Conservation (phyloP, 73 alveolate genomes). For the Paramecium sexaurelia region DNA sequence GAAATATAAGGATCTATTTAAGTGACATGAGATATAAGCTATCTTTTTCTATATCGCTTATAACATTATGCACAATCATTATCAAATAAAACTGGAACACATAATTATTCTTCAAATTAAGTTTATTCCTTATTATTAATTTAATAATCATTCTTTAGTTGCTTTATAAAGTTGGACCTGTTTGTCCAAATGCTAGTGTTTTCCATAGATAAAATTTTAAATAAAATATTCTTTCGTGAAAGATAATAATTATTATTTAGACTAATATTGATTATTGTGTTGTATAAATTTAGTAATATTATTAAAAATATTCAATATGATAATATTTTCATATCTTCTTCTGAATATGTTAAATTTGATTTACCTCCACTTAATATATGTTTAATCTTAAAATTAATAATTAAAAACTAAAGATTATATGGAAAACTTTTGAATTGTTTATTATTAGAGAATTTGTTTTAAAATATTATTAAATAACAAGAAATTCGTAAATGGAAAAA, state of each 20-base stretch:
- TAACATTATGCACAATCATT: not conserved
- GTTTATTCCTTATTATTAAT: not conserved
- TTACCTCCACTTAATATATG: not conserved
- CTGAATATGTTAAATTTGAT: too few species aligned
- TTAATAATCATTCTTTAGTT: not conserved
- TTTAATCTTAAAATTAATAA: not conserved
- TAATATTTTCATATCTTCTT: too few species aligned
- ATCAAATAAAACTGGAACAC: not conserved
- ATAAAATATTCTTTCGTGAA: not conserved
- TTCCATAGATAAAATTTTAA: not conserved
- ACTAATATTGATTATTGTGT: not conserved
- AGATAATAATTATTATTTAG: not conserved
- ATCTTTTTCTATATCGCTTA: not conserved
- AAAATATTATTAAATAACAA: not conserved
- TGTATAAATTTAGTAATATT: not conserved
- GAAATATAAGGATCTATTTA: not conserved
- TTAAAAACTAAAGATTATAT: not conserved
- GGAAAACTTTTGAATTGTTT: not conserved
- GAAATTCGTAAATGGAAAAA: not conserved
- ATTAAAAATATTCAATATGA: not conserved
- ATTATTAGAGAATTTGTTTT: not conserved
- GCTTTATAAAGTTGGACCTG: not conserved
- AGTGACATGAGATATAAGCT: not conserved
- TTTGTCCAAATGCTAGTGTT: not conserved
- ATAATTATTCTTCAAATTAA: not conserved